Evolutionary conservation across 495 filamentous ascomycete species (phyloP), one percentile per base, ranked within the genome.

Genomic region (Aspergillus heteromorphus): DNA sequence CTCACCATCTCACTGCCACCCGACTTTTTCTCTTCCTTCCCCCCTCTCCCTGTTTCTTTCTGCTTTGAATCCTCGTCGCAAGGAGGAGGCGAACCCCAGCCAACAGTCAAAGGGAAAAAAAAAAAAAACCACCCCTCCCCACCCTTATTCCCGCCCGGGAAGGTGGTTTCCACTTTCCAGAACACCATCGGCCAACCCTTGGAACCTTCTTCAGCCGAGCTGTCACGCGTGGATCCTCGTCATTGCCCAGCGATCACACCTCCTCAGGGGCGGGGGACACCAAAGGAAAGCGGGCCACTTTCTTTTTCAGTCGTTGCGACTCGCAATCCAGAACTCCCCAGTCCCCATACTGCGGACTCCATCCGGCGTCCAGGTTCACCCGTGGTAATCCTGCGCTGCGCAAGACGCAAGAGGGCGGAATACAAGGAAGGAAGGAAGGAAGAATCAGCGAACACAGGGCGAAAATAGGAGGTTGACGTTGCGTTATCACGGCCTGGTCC

Each of bases 181-280:
- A 38, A 38, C 34, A n/a, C 11, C 34, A n/a, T n/a, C n/a, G n/a
- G n/a, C 21, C 14, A 25, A 45, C 45, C 40, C 40, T 17, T 56
- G 54, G 54, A 19, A 47, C 45, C 18, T 27, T 42, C 54, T 21
- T 38, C 36, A 23, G 34, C 34, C 34, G 34, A 38, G 34, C 40
- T 36, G 20, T 29, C 45, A 52, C 42, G 42, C 42, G 19, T 45
- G 42, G 42, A 45, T 45, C 42, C 31, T 19, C 19, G 13, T 38
- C 34, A n/a, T 45, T 18, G 40, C 25, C 29, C 21, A 48, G 48
- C 40, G 45, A 36, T 42, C 31, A 17, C 54, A 47, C 31, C 23
- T 40, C 27, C 42, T 40, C 53, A 49, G 47, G 53, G 57, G 57
- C 57, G 57, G 52, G 51, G 57, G 48, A 48, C 19, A 40, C 18